phyloP scores from a whole-genome alignment of 2,329 filamentous ascomycete species.

The Neocatenulostroma microsporum region DNA sequence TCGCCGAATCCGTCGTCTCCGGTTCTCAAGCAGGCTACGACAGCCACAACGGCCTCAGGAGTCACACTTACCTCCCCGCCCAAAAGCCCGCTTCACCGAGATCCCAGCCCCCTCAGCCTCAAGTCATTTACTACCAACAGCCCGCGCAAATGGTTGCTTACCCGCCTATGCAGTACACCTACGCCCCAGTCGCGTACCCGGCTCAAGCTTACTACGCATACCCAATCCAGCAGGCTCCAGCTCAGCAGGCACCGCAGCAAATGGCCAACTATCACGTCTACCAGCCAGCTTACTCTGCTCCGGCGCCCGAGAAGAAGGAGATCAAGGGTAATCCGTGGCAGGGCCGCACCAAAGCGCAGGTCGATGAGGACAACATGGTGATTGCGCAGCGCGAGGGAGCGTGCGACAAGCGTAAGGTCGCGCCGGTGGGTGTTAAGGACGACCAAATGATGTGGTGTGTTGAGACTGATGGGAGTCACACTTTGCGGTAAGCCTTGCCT shows the following conservation, averaged over 20 bases:
- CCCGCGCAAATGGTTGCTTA: slow-evolving; percentile 7
- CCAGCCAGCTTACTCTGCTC: slow-evolving; percentile 6
- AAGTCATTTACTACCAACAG: slow-evolving; percentile 9
- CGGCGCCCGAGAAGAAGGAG: slow-evolving; percentile 7
- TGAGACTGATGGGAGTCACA: slow-evolving; percentile 24
- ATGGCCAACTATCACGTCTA: slow-evolving; percentile 5
- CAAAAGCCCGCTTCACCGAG: slow-evolving; percentile 8
- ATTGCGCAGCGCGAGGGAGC: slow-evolving; percentile 28
- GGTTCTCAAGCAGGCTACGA: slow-evolving; percentile 21
- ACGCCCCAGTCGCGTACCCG: neutral
- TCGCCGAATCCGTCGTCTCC: slow-evolving; percentile 9
- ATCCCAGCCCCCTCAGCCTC: slow-evolving; percentile 5
- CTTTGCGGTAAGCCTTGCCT: slow-evolving; percentile 22
- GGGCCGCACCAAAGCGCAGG: slow-evolving; percentile 31
- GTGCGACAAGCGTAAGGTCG: slow-evolving; percentile 27
- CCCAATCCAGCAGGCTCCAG: slow-evolving; percentile 1
- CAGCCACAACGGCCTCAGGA: slow-evolving; percentile 23
- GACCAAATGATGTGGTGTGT: slow-evolving; percentile 32
- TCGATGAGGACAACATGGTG: slow-evolving; percentile 33
- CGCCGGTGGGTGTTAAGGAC: slow-evolving; percentile 25
- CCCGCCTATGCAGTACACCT: slow-evolving; percentile 5
- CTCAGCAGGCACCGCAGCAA: neutral
- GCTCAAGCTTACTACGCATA: slow-evolving; percentile 15
- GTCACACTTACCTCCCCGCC: slow-evolving; percentile 19
- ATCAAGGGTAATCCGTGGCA: slow-evolving; percentile 22